phyloP scores from a whole-genome alignment of 495 filamentous ascomycete species.

The Neurospora sp. region DNA sequence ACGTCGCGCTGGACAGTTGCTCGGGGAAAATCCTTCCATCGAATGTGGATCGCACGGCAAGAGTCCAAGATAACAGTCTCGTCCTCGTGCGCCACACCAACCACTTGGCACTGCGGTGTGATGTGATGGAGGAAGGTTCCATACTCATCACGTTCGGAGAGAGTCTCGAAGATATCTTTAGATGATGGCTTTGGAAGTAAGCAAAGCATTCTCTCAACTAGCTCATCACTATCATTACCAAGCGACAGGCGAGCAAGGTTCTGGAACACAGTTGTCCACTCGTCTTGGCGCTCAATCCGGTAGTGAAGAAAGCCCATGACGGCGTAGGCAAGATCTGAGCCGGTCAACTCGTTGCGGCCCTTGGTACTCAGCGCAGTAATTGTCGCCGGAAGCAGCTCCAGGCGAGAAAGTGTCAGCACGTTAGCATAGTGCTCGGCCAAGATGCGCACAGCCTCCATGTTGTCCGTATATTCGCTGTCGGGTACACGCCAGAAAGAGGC shows the following conservation, averaged over 20 bases:
- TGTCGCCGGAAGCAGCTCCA: conserved; percentile 12
- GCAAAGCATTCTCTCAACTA: conserved; percentile 15
- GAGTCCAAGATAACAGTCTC: conserved; percentile 15
- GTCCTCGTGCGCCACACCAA: conserved; percentile 6
- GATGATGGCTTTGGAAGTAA: conserved; percentile 4
- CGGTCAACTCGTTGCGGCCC: neutral
- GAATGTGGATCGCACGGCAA: conserved; percentile 14
- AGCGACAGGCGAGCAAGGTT: conserved; percentile 31
- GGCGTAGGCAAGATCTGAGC: conserved; percentile 35
- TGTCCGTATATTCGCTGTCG: neutral
- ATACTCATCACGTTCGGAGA: conserved; percentile 8
- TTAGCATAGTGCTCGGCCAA: conserved; percentile 15
- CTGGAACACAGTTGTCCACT: conserved; percentile 28
- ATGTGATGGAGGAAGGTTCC: conserved; percentile 7
- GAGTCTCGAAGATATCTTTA: neutral
- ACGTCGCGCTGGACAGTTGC: neutral
- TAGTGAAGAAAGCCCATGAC: conserved; percentile 31
- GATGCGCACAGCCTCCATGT: conserved; percentile 2
- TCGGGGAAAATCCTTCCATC: conserved; percentile 5
- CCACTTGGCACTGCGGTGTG: conserved; percentile 7
- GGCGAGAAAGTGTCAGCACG: conserved; percentile 8
- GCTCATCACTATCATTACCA: conserved; percentile 17
- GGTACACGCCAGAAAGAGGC: neutral
- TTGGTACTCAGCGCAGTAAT: conserved; percentile 9
- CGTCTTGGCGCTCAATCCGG: conserved; percentile 23